phyloP scores from a whole-genome alignment of 805 yeast genomes.

The Cyberlindnera misumaiensis region DNA sequence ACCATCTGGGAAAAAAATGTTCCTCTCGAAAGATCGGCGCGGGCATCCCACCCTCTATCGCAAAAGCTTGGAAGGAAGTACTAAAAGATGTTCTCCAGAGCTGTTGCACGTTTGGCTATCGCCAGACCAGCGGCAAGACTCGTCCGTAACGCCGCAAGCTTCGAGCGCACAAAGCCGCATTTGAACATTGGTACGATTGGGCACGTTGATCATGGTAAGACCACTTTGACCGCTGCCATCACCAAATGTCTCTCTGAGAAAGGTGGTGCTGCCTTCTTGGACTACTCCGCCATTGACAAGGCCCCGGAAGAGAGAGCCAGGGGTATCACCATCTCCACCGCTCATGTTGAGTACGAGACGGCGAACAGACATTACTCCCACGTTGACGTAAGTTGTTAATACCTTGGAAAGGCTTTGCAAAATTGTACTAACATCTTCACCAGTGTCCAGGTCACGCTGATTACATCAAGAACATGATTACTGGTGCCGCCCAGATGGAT shows the following conservation, averaged over 20 bases:
- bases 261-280: conserved; percentile 93
- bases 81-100: conserved; percentile 1
- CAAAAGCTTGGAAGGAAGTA: not conserved
- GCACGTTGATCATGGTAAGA: conserved; percentile 98
- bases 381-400: too few species aligned
- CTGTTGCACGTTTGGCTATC: conserved; percentile 8
- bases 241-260: conserved; percentile 83
- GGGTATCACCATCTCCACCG: conserved; percentile 97
- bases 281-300: conserved; percentile 87
- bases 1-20: too few species aligned
- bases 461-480: conserved; percentile 97
- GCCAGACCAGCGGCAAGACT: conserved; percentile 4
- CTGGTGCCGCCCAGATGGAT: conserved; percentile 99
- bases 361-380: conserved; percentile 94
- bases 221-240: conserved; percentile 97
- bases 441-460: conserved; percentile 99
- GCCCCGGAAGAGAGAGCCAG: conserved; percentile 99
- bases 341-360: conserved; percentile 97
- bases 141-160: conserved; percentile 53
- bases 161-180: conserved; percentile 94
- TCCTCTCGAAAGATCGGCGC: too few species aligned
- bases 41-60: too few species aligned
- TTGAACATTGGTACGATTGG: conserved; percentile 97
- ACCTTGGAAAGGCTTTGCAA: too few species aligned
- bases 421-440: too few species aligned